Conservation (phyloP, 768 basidiomycete species). For the Phanerochaete carnosa region DNA sequence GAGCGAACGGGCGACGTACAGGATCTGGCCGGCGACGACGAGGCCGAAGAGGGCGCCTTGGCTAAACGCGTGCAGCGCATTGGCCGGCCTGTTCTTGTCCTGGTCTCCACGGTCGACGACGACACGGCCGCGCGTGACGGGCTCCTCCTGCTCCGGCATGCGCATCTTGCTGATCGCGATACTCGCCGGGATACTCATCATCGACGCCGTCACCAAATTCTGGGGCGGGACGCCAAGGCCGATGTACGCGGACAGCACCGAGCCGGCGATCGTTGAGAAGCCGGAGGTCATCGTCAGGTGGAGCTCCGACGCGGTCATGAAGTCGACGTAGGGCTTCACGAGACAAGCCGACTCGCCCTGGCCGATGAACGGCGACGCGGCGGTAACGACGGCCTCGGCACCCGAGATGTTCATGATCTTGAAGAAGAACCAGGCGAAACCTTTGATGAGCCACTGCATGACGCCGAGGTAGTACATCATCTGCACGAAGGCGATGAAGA, state of each 20-base stretch:
- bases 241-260: slow-evolving; percentile 85
- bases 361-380: slow-evolving; percentile 92
- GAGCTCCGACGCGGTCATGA: slow-evolving; percentile 85
- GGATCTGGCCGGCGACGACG: slow-evolving; percentile 82
- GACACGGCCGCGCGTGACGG: slow-evolving; percentile 79
- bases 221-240: slow-evolving; percentile 70
- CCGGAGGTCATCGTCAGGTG: slow-evolving; percentile 86
- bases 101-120: slow-evolving; percentile 74
- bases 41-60: slow-evolving; percentile 83
- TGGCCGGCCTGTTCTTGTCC: slow-evolving; percentile 55
- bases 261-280: slow-evolving; percentile 92
- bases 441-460: slow-evolving; percentile 90
- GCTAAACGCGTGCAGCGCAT: slow-evolving; percentile 87
- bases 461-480: slow-evolving; percentile 89
- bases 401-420: slow-evolving; percentile 91
- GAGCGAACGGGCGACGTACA: slow-evolving; percentile 50
- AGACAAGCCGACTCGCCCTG: slow-evolving; percentile 88
- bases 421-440: slow-evolving; percentile 95
- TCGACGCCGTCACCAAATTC: slow-evolving; percentile 82
- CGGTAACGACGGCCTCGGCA: slow-evolving; percentile 90
- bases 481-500: slow-evolving; percentile 91
- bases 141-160: slow-evolving; percentile 79
- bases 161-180: slow-evolving; percentile 91
- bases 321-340: slow-evolving; percentile 78
- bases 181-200: slow-evolving; percentile 95